phyloP scores from a whole-genome alignment of 2,329 filamentous ascomycete species.

The Pseudopyricularia javanii region DNA sequence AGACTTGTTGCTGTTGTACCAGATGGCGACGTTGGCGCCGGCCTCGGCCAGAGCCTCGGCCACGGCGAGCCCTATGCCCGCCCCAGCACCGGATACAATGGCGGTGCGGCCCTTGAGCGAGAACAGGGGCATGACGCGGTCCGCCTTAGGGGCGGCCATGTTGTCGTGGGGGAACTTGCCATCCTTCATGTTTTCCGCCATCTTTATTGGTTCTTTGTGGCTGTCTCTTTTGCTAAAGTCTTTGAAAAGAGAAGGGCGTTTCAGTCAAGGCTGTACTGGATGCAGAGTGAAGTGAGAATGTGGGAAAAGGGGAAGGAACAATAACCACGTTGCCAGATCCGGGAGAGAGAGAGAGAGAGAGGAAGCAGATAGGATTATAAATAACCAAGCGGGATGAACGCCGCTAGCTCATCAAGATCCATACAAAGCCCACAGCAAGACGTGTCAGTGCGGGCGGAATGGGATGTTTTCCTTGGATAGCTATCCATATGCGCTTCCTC shows the following conservation, averaged over 20 bases:
- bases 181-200: constrained; percentile 26
- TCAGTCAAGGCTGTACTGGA: neutral
- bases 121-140: constrained; percentile 51
- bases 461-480: too few species aligned
- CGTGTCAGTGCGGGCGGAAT: neutral
- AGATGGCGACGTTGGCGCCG: constrained; percentile 60
- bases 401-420: neutral
- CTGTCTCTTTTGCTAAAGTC: neutral
- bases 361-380: neutral
- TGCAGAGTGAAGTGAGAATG: neutral
- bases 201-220: constrained; percentile 10
- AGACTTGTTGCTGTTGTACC: constrained; percentile 59
- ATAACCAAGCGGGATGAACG: neutral
- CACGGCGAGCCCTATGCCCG: constrained; percentile 54
- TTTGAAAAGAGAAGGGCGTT: neutral
- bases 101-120: constrained; percentile 59
- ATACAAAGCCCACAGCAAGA: neutral
- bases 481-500: neutral
- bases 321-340: too few species aligned
- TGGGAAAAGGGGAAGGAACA: neutral
- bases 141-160: constrained; percentile 31
- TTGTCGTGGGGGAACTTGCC: constrained; percentile 46
- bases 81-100: constrained; percentile 54
- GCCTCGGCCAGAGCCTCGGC: constrained; percentile 56
- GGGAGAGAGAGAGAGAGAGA: neutral